These are phyloP conservation scores for Agrocybe pediades DNA, from an alignment of 768 basidiomycete genomes.

Conservation along the genomic window DNA sequence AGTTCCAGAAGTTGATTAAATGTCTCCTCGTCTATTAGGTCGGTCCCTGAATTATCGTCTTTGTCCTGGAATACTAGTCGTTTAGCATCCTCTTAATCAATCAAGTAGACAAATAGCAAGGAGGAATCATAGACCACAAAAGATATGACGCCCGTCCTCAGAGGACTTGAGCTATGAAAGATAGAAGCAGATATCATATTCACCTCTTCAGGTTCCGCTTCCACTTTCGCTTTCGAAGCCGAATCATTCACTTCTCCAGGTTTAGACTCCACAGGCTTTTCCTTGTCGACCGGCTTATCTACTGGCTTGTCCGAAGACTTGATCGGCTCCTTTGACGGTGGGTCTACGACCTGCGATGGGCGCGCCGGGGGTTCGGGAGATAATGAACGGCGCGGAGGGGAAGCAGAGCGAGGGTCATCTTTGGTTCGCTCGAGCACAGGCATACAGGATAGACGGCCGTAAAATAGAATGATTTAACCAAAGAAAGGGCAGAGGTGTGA, in stretches of 20 bases:
- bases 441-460: conserved; percentile 17
- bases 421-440: conserved; percentile 18
- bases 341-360: conserved; percentile 7
- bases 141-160: neutral
- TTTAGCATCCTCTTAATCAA: neutral
- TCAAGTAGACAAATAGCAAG: neutral
- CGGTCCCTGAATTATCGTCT: conserved; percentile 13
- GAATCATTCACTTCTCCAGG: neutral
- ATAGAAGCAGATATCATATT: neutral
- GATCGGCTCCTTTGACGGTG: conserved; percentile 10
- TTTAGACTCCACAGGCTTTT: conserved; percentile 10
- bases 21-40: conserved; percentile 74
- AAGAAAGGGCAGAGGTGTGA: conserved; percentile 1
- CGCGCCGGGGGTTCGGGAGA: conserved; percentile 13
- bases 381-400: conserved; percentile 8
- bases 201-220: conserved; percentile 13
- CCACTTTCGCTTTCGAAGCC: conserved; percentile 4
- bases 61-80: neutral
- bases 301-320: no score
- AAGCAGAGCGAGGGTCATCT: conserved; percentile 9
- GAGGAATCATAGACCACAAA: neutral
- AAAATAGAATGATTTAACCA: conserved; percentile 2
- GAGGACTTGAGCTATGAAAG: neutral
- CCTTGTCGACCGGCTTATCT: conserved; percentile 3
- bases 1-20: conserved; percentile 90